Base-by-base conservation (phyloP, 306 rosid species). In the Prunus davidiana region DNA sequence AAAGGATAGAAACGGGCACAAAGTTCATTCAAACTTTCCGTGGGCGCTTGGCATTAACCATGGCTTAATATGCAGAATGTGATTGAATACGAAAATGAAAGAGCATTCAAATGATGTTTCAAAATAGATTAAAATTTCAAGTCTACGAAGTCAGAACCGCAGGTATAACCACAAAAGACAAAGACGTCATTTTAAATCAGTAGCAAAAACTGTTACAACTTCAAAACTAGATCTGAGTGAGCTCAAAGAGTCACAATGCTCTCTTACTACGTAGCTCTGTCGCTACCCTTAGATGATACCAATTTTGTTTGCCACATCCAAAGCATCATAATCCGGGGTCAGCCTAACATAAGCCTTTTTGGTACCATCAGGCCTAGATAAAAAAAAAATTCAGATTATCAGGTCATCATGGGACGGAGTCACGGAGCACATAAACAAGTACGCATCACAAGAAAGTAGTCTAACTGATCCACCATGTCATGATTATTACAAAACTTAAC, bases 221-320 rank as follows among this genome's bases (percentile, higher is more conserved):
- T 73, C 13, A 11, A 46, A 60, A 16, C 27, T 41, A 58, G 45
- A 73, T 24, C 66, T 0, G 3, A 12, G 27, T 8, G 24, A 13
- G 46, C 64, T 32, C 16, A 22, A 38, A 25, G 14, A 25, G 14
- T 71, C 60, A 32, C 64, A 72, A 5, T 30, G 18, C 27, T 58
- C 20, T 9, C 28, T n/a, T 28, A 27, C 55, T 22, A 51, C 1
- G 19, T 5, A 43, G 32, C 72, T 75, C 67, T 62, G 22, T 66
- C 72, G 13, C 79, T 18, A 51, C 1, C 1, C 68, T 89, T 89
- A 93, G 83, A 93, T 93, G 28, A 93, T 90, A 8, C 97, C 97
- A 57, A 93, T 93, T 83, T 93, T 93, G 96, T 93, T 93, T 34
- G 97, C 96, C 18, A 90, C 96, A 66, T 93, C 97, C 80, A 93